Base-by-base conservation (phyloP, 768 basidiomycete species). In the Imleria badia region DNA sequence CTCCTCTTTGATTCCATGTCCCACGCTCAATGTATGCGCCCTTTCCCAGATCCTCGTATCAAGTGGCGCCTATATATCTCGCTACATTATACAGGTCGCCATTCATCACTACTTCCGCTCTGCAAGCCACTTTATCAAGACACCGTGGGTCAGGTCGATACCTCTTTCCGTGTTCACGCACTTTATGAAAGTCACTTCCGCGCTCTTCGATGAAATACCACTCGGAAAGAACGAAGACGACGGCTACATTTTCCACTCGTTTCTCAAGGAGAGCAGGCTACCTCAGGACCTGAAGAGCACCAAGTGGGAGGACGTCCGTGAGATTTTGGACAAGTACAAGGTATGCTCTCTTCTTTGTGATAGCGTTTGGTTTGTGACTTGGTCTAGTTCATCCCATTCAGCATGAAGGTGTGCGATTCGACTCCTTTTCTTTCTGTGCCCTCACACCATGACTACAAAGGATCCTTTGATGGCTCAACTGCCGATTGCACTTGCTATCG, bases 381-480 rank as follows among this genome's bases (percentile, higher is more conserved):
- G 48, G 54, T 58, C 36, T 55, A 90, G 87, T 91, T 91, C 67
- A 88, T 89, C 52, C 88, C 89, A 29, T 91, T 91, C 68, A 83
- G 79, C 54, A 77, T 77, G 65, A 87, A 82, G 79, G 87, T 89
- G 63, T 54, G 71, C 58, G 17, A 19, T 17, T 29, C 31, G 30
- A 14, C 39, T 33, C 19, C 34, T 19, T 5, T n/a, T 23, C 19
- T 20, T 29, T 44, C 26, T 13, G 2, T 41, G 41, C 22, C 38
- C 52, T 60, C 59, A 69, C 34, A 10, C 11, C 5, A 34, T 34
- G 10, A 29, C 35, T 33, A 33, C 26, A 47, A 67, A 90, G 85
- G 89, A 91, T 66, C 86, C 87, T 26, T 79, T 91, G 66, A 87
- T 86, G 84, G 78, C 79, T 6, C 86, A 87, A 65, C 84, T 90